These are phyloP conservation scores for Caloboletus firmus DNA, from an alignment of 1,284 basidiomycete species.

Conservation along the genomic window DNA sequence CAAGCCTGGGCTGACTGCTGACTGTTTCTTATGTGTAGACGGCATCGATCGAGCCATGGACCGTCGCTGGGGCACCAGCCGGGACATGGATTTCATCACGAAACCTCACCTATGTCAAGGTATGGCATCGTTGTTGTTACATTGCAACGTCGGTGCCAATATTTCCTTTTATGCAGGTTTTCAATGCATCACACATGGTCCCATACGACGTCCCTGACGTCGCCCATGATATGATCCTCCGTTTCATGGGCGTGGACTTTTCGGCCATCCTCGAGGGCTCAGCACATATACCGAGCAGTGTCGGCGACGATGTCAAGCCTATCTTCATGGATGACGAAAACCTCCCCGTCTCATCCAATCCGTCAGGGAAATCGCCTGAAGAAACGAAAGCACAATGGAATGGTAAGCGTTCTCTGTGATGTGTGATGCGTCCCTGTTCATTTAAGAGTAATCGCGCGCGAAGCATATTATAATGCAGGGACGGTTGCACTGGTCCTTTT, in stretches of 20 bases:
- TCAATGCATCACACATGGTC: constrained; percentile 93
- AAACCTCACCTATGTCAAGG: constrained; percentile 93
- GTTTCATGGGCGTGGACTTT: constrained; percentile 92
- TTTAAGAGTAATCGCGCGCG: too few species aligned
- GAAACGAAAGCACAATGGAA: constrained; percentile 80
- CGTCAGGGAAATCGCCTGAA: constrained; percentile 57
- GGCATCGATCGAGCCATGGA: constrained; percentile 77
- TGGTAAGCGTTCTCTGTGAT: constrained; percentile 45
- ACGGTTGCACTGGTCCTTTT: constrained; percentile 82
- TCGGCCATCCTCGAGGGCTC: constrained; percentile 75
- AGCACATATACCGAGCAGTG: constrained; percentile 69
- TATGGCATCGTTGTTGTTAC: constrained; percentile 25
- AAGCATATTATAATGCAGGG: constrained; percentile 85
- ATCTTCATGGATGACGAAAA: constrained; percentile 49
- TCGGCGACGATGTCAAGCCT: constrained; percentile 70
- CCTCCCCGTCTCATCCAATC: constrained; percentile 34
- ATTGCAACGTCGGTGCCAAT: neutral
- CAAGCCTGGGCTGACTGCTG: neutral
- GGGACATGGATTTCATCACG: constrained; percentile 90
- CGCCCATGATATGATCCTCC: constrained; percentile 96
- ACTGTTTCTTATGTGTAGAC: constrained; percentile 45
- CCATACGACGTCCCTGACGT: constrained; percentile 88
- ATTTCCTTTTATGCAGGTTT: constrained; percentile 48
- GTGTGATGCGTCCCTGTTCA: neutral
- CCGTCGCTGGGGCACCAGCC: constrained; percentile 72